These are phyloP conservation scores for Ophiostoma piceae DNA, from an alignment of 2,329 filamentous ascomycete species.

Conservation along the genomic window DNA sequence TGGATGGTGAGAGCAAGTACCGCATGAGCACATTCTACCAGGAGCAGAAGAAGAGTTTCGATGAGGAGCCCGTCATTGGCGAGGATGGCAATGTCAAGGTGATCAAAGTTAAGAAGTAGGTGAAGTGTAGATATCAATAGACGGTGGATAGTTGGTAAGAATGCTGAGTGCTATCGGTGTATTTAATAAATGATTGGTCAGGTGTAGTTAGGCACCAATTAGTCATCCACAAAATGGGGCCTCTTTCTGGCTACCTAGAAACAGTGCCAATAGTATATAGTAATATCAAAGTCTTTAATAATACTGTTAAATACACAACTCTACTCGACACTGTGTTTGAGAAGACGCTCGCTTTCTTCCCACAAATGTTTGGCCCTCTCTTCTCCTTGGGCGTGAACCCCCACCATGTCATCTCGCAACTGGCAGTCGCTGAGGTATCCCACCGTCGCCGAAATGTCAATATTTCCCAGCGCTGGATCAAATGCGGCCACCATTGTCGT, in stretches of 20 bases:
- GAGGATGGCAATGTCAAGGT: conserved; percentile 31
- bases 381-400: conserved; percentile 33
- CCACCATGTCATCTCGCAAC: conserved; percentile 32
- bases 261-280: too few relatives aligned
- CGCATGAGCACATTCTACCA: conserved; percentile 51
- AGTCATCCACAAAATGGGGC: too few relatives aligned
- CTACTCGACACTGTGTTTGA: not conserved
- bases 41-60: conserved; percentile 30
- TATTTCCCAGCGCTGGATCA: conserved; percentile 35
- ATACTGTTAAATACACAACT: too few relatives aligned
- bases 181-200: too few relatives aligned
- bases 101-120: conserved; percentile 27
- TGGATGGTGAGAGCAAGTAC: conserved; percentile 53
- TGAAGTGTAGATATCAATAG: not conserved
- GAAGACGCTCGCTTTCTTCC: not conserved
- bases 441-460: conserved; percentile 28
- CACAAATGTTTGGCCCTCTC: conserved; percentile 31
- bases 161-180: too few relatives aligned
- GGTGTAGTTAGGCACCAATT: too few relatives aligned
- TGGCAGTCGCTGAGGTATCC: conserved; percentile 41
- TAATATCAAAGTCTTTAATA: too few relatives aligned
- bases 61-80: conserved; percentile 31
- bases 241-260: too few relatives aligned
- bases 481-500: conserved; percentile 41
- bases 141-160: too few relatives aligned